These are phyloP conservation scores for Phytophthora tentaculata DNA, from an alignment of 352 stramenopile species.

Conservation along the genomic window DNA sequence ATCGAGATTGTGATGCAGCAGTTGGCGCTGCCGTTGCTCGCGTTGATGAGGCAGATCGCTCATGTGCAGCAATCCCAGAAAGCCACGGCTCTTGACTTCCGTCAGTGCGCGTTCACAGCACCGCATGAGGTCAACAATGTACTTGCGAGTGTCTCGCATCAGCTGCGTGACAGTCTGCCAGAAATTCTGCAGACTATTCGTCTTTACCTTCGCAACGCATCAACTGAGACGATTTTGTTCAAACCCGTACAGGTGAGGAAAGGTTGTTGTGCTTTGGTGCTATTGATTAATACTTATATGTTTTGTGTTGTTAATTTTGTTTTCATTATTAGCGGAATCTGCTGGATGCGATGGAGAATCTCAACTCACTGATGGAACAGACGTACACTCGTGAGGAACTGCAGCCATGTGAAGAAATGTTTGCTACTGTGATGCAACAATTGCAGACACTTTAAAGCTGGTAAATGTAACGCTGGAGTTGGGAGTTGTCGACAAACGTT, in stretches of 20 bases:
- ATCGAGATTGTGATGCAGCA: slow-evolving; percentile 79
- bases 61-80: slow-evolving; percentile 49
- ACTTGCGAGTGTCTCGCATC: slow-evolving; percentile 45
- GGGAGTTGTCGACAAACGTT: no score
- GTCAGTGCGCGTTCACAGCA: slow-evolving; percentile 51
- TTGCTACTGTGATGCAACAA: slow-evolving; percentile 53
- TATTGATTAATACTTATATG: slow-evolving; percentile 1
- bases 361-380: slow-evolving; percentile 66
- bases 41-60: slow-evolving; percentile 72
- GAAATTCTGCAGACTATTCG: slow-evolving; percentile 65
- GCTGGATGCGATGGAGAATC: slow-evolving; percentile 64
- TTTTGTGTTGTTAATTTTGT: background rate
- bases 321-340: slow-evolving; percentile 57
- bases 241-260: slow-evolving; percentile 76
- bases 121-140: slow-evolving; percentile 53
- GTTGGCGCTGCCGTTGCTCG: slow-evolving; percentile 60
- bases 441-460: slow-evolving; percentile 46
- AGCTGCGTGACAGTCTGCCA: slow-evolving; percentile 51
- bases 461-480: no score
- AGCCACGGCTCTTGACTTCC: slow-evolving; percentile 45
- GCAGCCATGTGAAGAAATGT: slow-evolving; percentile 45
- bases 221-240: slow-evolving; percentile 84
- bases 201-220: slow-evolving; percentile 80
- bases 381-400: slow-evolving; percentile 62
- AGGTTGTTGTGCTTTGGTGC: background rate